Evolutionary conservation across 23 red algal genomes (phyloP), one percentile per base, ranked within the genome.

Genomic region (Gracilaria caudata): DNA sequence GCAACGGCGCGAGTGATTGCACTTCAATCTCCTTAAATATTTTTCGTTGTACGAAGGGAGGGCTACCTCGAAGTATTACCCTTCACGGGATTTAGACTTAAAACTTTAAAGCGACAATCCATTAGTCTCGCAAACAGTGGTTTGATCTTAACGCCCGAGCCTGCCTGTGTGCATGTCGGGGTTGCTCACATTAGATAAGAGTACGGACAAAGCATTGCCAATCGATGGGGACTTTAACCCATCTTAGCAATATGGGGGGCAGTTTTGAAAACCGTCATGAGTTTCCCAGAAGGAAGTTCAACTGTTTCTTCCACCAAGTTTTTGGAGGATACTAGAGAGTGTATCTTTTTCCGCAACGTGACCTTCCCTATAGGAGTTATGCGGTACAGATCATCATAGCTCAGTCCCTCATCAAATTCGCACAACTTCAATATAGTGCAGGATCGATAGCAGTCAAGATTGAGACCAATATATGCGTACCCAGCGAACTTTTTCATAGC

Each of bases 341-440:
- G 13, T 53, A 60, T 71, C 7, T 40, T 71, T 34, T 39, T 71
- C 37, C 20, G 39, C 34, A 71, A 71, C 65, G 40, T 71, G 4
- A 4, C 0, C 65, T 23, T 71, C 26, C 65, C 65, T 40, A 71
- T 7, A 2, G 65, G 65, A 10, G 65, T 71, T 23, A 19, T 71
- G 1, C 2, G 10, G 26, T 71, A 71, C 8, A 71, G 26, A 10
- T 71, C 65, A 23, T 71, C 65, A 20, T 21, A 71, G 32, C 21
- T 71, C 19, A 71, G 37, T 4, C 65, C 65, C 1, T 28, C 17
- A 36, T 21, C 34, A 71, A 39, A 39, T 41, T 71, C 65, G n/a
- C 65, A 71, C 65, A 71, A 28, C 65, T 71, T 71, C 33, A 71
- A 41, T 21, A 71, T 71, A 71, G 34, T 20, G 65, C 34, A 71